Evolutionary conservation across 257 asterid species (phyloP).

Genomic region (Nicotiana otophora): DNA sequence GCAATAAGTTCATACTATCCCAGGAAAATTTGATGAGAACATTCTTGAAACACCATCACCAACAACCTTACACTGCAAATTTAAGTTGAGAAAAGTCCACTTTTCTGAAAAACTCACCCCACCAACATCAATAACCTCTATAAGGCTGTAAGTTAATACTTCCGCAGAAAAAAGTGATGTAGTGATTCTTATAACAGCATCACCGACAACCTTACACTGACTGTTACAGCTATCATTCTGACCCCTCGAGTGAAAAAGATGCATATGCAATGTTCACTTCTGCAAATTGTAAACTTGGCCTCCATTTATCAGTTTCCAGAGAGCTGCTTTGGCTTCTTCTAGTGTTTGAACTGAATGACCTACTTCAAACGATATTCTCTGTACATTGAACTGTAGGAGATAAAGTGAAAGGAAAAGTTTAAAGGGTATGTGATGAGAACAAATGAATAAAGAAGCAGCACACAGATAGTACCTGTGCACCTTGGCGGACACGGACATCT

Average conservation of each 20-base stretch:
- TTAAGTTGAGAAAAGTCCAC: not conserved
- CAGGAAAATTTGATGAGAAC: not conserved
- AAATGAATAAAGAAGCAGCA: slow-evolving; percentile 1
- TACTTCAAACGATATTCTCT: slow-evolving; percentile 75
- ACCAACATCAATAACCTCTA: not conserved
- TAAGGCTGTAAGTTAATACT: not conserved
- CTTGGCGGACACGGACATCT: slow-evolving; percentile 90
- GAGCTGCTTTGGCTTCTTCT: slow-evolving; percentile 85
- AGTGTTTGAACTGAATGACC: slow-evolving; percentile 65
- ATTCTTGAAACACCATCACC: not conserved
- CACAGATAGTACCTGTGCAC: slow-evolving; percentile 57
- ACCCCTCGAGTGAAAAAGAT: not conserved
- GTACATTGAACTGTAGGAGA: slow-evolving; percentile 57
- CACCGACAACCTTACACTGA: not conserved
- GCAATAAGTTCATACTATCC: not conserved
- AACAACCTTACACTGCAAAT: not conserved
- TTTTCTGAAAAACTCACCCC: not conserved
- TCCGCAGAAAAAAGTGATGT: not conserved
- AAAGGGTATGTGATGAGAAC: not conserved
- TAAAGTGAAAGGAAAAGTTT: not conserved
- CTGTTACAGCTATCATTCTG: not conserved
- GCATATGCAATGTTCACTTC: slow-evolving; percentile 20
- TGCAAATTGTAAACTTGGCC: slow-evolving; percentile 56
- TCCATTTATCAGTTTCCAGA: slow-evolving; percentile 51
- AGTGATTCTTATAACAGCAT: not conserved